Conservation (phyloP, 169 alveolate genomes). For the Plasmodium vivax region DNA sequence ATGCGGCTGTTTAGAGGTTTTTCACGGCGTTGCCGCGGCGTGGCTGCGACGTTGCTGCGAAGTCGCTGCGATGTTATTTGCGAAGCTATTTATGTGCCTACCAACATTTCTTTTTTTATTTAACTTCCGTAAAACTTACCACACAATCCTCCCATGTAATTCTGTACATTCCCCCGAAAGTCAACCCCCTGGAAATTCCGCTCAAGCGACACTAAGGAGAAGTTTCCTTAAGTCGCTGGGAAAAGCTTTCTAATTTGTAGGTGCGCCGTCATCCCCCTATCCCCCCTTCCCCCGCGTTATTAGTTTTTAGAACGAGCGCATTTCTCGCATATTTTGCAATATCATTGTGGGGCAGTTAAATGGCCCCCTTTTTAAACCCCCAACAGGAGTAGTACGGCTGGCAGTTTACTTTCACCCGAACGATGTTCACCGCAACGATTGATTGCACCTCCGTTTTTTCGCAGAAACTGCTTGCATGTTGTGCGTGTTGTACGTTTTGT, state of each 20-base stretch:
- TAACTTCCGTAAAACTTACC: not conserved
- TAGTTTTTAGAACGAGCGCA: not conserved
- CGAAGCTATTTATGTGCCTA: not conserved
- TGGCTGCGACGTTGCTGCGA: not conserved
- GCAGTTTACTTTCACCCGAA: not conserved
- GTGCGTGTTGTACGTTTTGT: not conserved
- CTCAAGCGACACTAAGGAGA: not conserved
- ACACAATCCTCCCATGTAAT: not conserved
- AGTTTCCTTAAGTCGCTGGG: not conserved
- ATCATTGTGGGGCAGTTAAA: too few species aligned
- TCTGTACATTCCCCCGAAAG: not conserved
- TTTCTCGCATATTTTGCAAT: too few species aligned
- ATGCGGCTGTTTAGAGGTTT: not conserved
- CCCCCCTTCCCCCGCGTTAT: not conserved
- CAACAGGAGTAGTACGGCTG: not conserved
- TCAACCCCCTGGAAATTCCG: not conserved
- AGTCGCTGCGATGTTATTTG: not conserved
- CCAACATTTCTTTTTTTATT: not conserved
- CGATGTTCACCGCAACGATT: not conserved
- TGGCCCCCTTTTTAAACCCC: not conserved
- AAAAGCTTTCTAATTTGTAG: not conserved
- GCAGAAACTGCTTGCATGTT: not conserved
- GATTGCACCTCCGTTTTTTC: not conserved
- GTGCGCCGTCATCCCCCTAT: not conserved
- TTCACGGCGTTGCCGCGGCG: not conserved